Percentiles rank a stretch among this genome's conserved stretches.
These are phyloP conservation scores for Solanum chmielewskii DNA, from an alignment of 257 asterid genomes.

Conservation along the genomic window DNA sequence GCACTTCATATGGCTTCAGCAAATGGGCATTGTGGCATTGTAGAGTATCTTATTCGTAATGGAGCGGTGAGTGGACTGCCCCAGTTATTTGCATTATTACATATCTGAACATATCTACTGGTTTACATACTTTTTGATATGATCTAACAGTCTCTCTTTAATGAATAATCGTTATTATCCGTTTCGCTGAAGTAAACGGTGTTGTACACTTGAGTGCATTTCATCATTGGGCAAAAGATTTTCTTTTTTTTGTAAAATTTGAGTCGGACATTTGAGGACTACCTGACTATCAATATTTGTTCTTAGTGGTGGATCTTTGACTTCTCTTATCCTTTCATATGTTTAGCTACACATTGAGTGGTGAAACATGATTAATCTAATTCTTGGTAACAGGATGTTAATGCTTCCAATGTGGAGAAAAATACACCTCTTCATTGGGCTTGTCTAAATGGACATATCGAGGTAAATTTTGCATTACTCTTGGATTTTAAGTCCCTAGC, in stretches of 20 bases:
- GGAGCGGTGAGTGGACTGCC: constrained; percentile 48
- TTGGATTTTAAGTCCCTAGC: not conserved
- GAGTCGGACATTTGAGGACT: not conserved
- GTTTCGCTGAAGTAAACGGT: not conserved
- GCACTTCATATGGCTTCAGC: constrained; percentile 99
- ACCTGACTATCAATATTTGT: not conserved
- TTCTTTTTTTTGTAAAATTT: not conserved
- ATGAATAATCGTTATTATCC: not conserved
- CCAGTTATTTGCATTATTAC: not conserved
- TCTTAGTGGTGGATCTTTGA: not conserved
- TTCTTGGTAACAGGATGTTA: constrained; percentile 52
- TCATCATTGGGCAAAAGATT: not conserved
- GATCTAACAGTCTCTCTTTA: not conserved
- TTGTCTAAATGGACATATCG: constrained; percentile 77
- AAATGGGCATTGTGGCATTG: constrained; percentile 64
- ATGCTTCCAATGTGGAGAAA: constrained; percentile 62
- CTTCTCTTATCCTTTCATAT: not conserved
- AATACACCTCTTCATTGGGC: constrained; percentile 99
- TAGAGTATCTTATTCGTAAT: constrained; percentile 55
- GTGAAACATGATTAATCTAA: not conserved
- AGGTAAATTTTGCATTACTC: constrained; percentile 30
- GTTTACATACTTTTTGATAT: not conserved
- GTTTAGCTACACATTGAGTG: not conserved
- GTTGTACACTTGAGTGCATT: not conserved
- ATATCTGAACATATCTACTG: not conserved